Conservation (phyloP, 306 rosid genomes). For the Carpinus fangiana region DNA sequence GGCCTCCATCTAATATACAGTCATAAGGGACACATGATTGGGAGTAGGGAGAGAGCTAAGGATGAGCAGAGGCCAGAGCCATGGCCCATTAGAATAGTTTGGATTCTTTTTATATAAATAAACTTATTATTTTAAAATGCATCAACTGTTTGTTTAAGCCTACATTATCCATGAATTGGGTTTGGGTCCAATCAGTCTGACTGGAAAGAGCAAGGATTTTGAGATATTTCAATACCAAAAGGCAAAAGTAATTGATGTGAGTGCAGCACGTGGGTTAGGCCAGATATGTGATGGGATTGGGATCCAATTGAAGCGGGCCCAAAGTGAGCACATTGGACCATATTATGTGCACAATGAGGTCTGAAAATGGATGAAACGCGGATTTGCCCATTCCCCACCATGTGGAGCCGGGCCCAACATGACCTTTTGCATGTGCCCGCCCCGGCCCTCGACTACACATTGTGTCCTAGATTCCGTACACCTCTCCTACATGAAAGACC, state of each 20-base stretch:
- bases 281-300: neutral
- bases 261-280: constrained; percentile 32
- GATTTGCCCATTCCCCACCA: neutral
- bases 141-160: too few species aligned
- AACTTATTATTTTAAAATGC: too few species aligned
- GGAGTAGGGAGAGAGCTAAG: too few species aligned
- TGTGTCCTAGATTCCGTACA: constrained; percentile 22
- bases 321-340: neutral
- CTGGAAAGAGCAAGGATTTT: neutral
- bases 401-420: neutral
- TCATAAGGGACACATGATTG: too few species aligned
- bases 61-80: too few species aligned
- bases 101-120: too few species aligned
- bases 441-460: neutral
- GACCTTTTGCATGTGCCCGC: constrained; percentile 18
- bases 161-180: neutral
- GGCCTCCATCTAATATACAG: too few species aligned
- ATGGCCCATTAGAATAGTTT: too few species aligned
- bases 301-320: constrained; percentile 13
- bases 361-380: constrained; percentile 2
- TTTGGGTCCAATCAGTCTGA: neutral
- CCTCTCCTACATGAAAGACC: too few species aligned
- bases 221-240: neutral
- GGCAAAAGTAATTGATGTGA: neutral
- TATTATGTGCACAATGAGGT: neutral